Base-by-base conservation (phyloP, 2,329 filamentous ascomycete species). In the Cryphonectria carpinicola region DNA sequence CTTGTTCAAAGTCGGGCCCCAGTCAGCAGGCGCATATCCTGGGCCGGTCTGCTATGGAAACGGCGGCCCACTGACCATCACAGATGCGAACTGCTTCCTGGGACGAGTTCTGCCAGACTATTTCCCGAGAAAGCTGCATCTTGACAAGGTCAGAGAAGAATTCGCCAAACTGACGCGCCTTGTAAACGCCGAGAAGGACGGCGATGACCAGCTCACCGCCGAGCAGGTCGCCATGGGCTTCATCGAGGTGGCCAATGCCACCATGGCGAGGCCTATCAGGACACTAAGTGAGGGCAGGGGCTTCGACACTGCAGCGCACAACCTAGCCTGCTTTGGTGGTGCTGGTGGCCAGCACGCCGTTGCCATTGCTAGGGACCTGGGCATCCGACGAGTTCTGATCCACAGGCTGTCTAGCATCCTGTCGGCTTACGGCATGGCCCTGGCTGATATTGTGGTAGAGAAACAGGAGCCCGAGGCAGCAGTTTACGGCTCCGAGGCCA, bases 391-490 rank as follows among this genome's bases (percentile, higher is more conserved):
- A 78, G 95, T 97, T 46, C 85, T 97, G 13, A 86, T 97, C 2
- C 94, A 97, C 79, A 85, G 92, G 66, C 97, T 97, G 79, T 97
- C 94, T 0, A 97, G 93, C 0, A 93, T 97, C 0, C 84, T 97
- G 0, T 97, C 94, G 0, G 94, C 94, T 0, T 97, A 97, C 75
- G 94, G 94, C 11, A 97, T 97, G 93, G 94, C 94, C 0, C 83
- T 97, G 6, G 95, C 95, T 14, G 95, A 98, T 77, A 94, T 97
- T 0, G 95, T 98, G 0, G 93, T 97, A 74, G 95, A 98, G 81
- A 87, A 92, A 39, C 95, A 98, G 77, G 93, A 95, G 77, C 92
- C 93, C 4, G 88, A 90, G 49, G 90, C 89, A 2, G 83, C 84
- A 25, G 82, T 91, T 8, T 91, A 89, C 88, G 84, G 90, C 6